Percentiles rank a stretch among this genome's conserved stretches.
phyloP scores from a whole-genome alignment of 78 protist species.

The Tieghemostelium lacteum region DNA sequence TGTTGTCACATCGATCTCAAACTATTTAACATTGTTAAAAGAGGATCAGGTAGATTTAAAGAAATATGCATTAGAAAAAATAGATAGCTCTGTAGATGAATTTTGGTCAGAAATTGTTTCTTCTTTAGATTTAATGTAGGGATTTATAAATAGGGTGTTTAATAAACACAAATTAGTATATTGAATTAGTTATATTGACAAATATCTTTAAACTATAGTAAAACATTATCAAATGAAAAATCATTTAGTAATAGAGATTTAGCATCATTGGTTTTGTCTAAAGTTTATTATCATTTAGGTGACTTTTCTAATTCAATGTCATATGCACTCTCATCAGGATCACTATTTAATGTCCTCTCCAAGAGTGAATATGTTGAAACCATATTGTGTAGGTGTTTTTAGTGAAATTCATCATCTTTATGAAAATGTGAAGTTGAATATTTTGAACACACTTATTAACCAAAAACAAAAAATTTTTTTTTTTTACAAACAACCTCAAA shows the following conservation, averaged over 20 bases:
- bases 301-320: constrained; percentile 86
- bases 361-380: constrained; percentile 86
- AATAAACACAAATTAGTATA: too few species aligned
- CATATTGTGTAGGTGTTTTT: constrained; percentile 51
- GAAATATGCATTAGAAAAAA: constrained; percentile 70
- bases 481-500: background rate
- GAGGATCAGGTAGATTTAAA: constrained; percentile 73
- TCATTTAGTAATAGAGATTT: constrained; percentile 45
- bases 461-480: too few species aligned
- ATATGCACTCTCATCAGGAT: constrained; percentile 94
- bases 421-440: too few species aligned
- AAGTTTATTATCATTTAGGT: constrained; percentile 96
- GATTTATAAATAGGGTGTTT: too few species aligned
- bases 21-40: constrained; percentile 59
- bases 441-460: too few species aligned
- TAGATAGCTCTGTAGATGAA: constrained; percentile 84
- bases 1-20: constrained; percentile 30
- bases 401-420: too few species aligned
- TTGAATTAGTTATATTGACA: too few species aligned
- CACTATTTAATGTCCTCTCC: constrained; percentile 85
- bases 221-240: constrained; percentile 34
- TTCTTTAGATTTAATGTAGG: background rate
- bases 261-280: constrained; percentile 34
- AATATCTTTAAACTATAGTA: constrained; percentile 8
- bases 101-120: constrained; percentile 95